phyloP scores from a whole-genome alignment of 176 grass and related monocot genomes.

The Lolium multiflorum region DNA sequence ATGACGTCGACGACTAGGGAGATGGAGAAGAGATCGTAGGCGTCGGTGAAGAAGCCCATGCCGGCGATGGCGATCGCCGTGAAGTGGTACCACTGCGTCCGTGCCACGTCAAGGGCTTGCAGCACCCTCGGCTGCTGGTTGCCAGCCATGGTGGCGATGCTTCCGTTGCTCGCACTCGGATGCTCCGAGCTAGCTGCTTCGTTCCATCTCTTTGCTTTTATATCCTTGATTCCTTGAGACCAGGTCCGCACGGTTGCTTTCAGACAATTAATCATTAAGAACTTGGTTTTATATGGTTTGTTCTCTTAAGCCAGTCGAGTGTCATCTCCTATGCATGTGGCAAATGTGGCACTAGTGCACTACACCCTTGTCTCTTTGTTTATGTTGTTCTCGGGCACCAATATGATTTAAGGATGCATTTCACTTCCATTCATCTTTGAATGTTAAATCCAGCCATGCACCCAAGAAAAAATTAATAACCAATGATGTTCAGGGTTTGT shows the following conservation, averaged over 20 bases:
- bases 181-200: background rate
- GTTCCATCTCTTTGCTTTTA: background rate
- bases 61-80: constrained; percentile 66
- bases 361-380: no score
- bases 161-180: background rate
- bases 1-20: constrained; percentile 56
- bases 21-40: constrained; percentile 80
- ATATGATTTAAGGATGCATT: no score
- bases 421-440: no score
- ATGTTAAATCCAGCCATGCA: no score
- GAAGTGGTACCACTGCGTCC: constrained; percentile 73
- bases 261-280: background rate
- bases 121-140: constrained; percentile 41
- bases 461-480: no score
- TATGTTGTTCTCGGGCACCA: no score
- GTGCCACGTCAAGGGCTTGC: constrained; percentile 57
- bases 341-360: background rate
- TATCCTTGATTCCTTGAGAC: background rate
- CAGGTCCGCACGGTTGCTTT: background rate
- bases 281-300: background rate
- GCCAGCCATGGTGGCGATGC: background rate
- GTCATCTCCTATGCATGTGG: background rate
- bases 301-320: background rate
- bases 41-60: constrained; percentile 91
- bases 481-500: no score